Percentiles rank a stretch among this genome's conserved stretches.
Evolutionary conservation across 2,329 filamentous ascomycete genomes (phyloP).

Genomic region (Paraphoma sp.): DNA sequence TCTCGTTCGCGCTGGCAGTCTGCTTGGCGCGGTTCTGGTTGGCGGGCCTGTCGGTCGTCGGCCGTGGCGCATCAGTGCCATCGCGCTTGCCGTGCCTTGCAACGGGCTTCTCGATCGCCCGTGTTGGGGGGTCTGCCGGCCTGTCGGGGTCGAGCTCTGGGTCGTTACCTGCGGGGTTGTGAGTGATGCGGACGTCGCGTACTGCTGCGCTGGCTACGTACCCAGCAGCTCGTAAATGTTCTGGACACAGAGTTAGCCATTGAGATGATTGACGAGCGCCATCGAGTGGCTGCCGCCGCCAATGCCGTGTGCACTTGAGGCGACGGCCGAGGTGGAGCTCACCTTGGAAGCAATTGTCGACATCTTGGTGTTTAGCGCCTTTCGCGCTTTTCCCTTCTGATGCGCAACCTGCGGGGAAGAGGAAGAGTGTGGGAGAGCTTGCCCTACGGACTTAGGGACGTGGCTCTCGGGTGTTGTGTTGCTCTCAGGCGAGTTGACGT

Average conservation of each 20-base stretch:
- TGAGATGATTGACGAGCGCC: slow-evolving; percentile 1
- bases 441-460: slow-evolving; percentile 48
- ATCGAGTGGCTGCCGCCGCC: slow-evolving; percentile 2
- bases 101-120: slow-evolving; percentile 85
- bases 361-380: slow-evolving; percentile 52
- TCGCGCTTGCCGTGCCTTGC: slow-evolving; percentile 86
- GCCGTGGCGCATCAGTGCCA: slow-evolving; percentile 71
- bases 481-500: slow-evolving; percentile 38
- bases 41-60: slow-evolving; percentile 45
- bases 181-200: slow-evolving; percentile 22
- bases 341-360: slow-evolving; percentile 55
- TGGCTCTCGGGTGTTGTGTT: slow-evolving; percentile 42
- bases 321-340: slow-evolving; percentile 27
- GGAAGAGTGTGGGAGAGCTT: slow-evolving; percentile 45
- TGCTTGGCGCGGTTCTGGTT: slow-evolving; percentile 36
- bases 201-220: slow-evolving; percentile 56
- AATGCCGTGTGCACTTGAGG: slow-evolving; percentile 15
- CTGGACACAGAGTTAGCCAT: slow-evolving; percentile 60
- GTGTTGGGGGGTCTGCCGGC: slow-evolving; percentile 78
- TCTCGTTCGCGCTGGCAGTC: slow-evolving; percentile 78
- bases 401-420: slow-evolving; percentile 47
- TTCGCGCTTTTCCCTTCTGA: slow-evolving; percentile 53
- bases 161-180: slow-evolving; percentile 66
- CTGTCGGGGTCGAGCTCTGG: slow-evolving; percentile 76
- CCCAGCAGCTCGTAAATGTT: slow-evolving; percentile 99